Conservation (phyloP, 2,329 filamentous ascomycete species). For the Alternaria postmessia region DNA sequence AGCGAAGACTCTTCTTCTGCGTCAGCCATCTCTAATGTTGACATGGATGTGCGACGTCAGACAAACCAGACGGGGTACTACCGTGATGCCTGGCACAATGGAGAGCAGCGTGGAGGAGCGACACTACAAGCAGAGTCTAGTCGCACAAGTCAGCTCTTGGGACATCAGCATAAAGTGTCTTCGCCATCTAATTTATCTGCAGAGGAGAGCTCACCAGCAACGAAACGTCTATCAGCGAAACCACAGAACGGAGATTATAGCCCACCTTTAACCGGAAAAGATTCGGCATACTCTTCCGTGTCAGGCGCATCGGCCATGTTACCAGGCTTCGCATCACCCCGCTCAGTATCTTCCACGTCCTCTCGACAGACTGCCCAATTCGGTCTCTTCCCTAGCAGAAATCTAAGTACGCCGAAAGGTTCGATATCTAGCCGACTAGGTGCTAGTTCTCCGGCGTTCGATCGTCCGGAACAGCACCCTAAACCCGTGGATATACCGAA, state of each 20-base stretch:
- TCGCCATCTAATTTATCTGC: slow-evolving; percentile 21
- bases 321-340: slow-evolving; percentile 34
- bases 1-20: slow-evolving; percentile 25
- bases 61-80: slow-evolving; percentile 31
- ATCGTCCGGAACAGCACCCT: slow-evolving; percentile 17
- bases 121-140: slow-evolving; percentile 23
- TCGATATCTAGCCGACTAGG: slow-evolving; percentile 41
- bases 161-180: slow-evolving; percentile 23
- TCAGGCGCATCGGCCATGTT: slow-evolving; percentile 46
- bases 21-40: slow-evolving; percentile 20
- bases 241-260: slow-evolving; percentile 33
- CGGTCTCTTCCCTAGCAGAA: slow-evolving; percentile 45
- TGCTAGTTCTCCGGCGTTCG: slow-evolving; percentile 34
- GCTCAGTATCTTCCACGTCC: slow-evolving; percentile 41
- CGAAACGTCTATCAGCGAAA: slow-evolving; percentile 19
- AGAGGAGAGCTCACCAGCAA: slow-evolving; percentile 19
- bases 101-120: slow-evolving; percentile 26
- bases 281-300: slow-evolving; percentile 51
- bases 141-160: slow-evolving; percentile 19
- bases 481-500: slow-evolving; percentile 27
- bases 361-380: slow-evolving; percentile 46
- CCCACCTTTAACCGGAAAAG: slow-evolving; percentile 47
- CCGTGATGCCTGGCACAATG: slow-evolving; percentile 32
- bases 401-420: slow-evolving; percentile 42
- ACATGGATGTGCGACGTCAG: slow-evolving; percentile 27